A percentile compares a stretch with the other conserved stretches of the same genome.
Conservation (phyloP, 1,284 basidiomycete species). For the Melampsora larici-populina region DNA sequence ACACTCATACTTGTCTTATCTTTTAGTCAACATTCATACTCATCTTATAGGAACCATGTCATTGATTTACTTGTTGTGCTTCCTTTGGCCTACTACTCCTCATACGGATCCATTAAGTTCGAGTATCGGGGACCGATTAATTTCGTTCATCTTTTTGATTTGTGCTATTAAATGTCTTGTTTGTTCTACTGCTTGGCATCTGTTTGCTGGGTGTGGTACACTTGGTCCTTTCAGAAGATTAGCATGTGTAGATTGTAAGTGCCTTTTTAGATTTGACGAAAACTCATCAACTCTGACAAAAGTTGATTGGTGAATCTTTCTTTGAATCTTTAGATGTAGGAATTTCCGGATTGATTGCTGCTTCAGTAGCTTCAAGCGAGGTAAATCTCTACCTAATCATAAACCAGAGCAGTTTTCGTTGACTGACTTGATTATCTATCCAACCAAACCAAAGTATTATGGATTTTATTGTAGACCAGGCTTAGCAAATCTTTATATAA, state of each 20-base stretch:
- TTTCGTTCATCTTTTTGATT: constrained; percentile 32
- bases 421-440: background rate
- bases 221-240: constrained; percentile 35
- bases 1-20: background rate
- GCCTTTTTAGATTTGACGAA: no score
- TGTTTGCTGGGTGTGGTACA: constrained; percentile 37
- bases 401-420: background rate
- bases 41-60: constrained; percentile 33
- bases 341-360: constrained; percentile 38
- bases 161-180: constrained; percentile 41
- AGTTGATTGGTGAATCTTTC: no score
- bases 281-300: no score
- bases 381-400: constrained; percentile 1
- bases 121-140: constrained; percentile 12
- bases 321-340: constrained; percentile 19
- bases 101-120: constrained; percentile 27
- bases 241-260: constrained; percentile 41
- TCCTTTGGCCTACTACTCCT: constrained; percentile 36
- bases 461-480: constrained; percentile 35
- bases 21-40: constrained; percentile 41
- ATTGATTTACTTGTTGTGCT: constrained; percentile 36
- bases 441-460: constrained; percentile 14
- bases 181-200: constrained; percentile 41
- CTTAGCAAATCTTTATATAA: constrained; percentile 20
- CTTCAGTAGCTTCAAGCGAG: constrained; percentile 29